phyloP scores from a whole-genome alignment of 148 eudicot genomes.

The Beta vulgaris region DNA sequence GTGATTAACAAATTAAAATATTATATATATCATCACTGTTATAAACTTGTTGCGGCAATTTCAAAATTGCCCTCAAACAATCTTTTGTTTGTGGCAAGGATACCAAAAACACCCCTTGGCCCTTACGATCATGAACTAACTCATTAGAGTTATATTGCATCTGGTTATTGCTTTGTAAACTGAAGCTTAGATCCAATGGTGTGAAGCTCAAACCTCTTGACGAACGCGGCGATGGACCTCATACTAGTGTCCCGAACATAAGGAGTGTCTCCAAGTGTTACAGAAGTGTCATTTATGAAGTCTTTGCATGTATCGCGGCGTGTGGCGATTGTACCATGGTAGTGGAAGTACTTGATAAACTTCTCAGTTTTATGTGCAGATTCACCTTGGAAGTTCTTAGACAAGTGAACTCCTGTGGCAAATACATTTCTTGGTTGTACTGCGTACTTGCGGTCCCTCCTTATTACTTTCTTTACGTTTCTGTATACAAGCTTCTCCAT shows the following conservation, averaged over 20 bases:
- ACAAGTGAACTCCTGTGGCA: conserved; percentile 84
- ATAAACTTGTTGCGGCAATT: background rate
- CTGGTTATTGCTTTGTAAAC: conserved; percentile 43
- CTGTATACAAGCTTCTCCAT: conserved; percentile 80
- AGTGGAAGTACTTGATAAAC: conserved; percentile 62
- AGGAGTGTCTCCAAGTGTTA: conserved; percentile 41
- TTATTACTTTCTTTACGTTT: conserved; percentile 47
- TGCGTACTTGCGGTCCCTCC: conserved; percentile 78
- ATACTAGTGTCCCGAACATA: conserved; percentile 50
- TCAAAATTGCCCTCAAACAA: no score
- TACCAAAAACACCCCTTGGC: no score
- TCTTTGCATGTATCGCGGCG: conserved; percentile 59
- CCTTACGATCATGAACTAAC: no score
- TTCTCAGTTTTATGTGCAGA: conserved; percentile 46
- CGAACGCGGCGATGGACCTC: conserved; percentile 40
- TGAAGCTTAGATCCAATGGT: conserved; percentile 52
- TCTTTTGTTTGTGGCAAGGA: no score
- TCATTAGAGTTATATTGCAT: background rate
- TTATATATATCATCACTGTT: background rate
- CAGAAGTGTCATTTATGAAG: conserved; percentile 37
- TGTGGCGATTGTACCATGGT: conserved; percentile 64
- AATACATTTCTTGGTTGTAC: conserved; percentile 66
- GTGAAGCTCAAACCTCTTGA: conserved; percentile 62
- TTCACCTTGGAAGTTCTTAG: conserved; percentile 53
- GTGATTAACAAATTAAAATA: no score